Evolutionary conservation across 345 rosid genomes (phyloP).

Genomic region (Rubroshorea leprosula): DNA sequence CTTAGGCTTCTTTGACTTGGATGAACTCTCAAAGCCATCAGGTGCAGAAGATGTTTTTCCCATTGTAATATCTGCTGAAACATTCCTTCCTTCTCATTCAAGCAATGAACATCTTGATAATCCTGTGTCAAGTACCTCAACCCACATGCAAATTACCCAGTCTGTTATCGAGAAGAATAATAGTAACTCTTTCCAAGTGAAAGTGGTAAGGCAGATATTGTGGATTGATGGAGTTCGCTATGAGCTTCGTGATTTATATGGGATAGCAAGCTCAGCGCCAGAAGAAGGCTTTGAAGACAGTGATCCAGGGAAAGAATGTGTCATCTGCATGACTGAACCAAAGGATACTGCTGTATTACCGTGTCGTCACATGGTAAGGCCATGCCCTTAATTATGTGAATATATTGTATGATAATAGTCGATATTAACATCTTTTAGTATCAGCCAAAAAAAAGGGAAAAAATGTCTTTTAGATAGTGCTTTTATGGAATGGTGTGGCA

Average conservation of each 20-base stretch:
- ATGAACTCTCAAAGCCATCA: slow-evolving; percentile 71
- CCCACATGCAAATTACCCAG: slow-evolving; percentile 75
- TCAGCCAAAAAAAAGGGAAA: no score
- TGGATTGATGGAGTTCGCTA: slow-evolving; percentile 74
- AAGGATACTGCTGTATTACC: slow-evolving; percentile 85
- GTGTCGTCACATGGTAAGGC: slow-evolving; percentile 84
- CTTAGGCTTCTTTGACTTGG: slow-evolving; percentile 71
- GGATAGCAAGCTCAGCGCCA: slow-evolving; percentile 54
- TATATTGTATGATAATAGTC: not conserved
- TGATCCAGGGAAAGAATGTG: slow-evolving; percentile 75
- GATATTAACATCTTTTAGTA: no score
- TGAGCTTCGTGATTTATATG: slow-evolving; percentile 74
- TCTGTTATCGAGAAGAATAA: slow-evolving; percentile 56
- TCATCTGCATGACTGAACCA: slow-evolving; percentile 88
- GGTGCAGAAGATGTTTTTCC: slow-evolving; percentile 68
- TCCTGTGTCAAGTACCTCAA: slow-evolving; percentile 28
- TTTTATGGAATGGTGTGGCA: slow-evolving; percentile 2
- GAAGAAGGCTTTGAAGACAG: slow-evolving; percentile 47
- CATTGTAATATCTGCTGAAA: slow-evolving; percentile 76
- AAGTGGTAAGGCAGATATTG: slow-evolving; percentile 73
- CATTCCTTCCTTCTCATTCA: slow-evolving; percentile 28
- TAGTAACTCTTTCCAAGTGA: slow-evolving; percentile 47
- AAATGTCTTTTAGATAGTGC: not conserved
- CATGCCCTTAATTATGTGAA: slow-evolving; percentile 7
- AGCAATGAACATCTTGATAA: slow-evolving; percentile 18